Evolutionary conservation across 1,284 basidiomycete species (phyloP).

Genomic region (Pholiota adiposa): DNA sequence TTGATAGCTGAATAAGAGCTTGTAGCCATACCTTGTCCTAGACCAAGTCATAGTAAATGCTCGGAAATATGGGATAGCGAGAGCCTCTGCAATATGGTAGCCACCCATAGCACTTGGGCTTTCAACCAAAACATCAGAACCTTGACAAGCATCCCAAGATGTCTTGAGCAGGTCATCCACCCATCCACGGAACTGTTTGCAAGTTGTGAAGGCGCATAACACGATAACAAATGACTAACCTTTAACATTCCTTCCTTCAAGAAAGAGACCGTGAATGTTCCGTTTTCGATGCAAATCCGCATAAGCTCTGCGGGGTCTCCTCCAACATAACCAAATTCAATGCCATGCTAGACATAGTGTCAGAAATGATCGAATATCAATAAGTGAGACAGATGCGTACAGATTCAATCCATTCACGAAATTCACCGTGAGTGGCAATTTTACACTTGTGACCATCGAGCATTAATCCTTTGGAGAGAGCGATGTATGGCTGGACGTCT

Average conservation of each 20-base stretch:
- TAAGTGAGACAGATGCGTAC: conserved; percentile 49
- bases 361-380: conserved; percentile 13
- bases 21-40: conserved; percentile 60
- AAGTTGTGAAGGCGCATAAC: conserved; percentile 7
- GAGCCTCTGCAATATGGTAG: conserved; percentile 95
- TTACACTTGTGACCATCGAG: conserved; percentile 85
- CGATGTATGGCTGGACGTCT: conserved; percentile 95
- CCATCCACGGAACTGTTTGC: conserved; percentile 91
- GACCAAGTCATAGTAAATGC: conserved; percentile 91
- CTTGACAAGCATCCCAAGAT: conserved; percentile 95
- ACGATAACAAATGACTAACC: conserved; percentile 44
- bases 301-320: conserved; percentile 97
- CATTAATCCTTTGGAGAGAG: conserved; percentile 90
- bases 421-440: conserved; percentile 95
- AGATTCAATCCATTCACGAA: conserved; percentile 93
- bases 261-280: conserved; percentile 95
- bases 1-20: background rate
- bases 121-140: conserved; percentile 92
- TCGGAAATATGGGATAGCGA: conserved; percentile 91
- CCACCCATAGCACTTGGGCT: conserved; percentile 98
- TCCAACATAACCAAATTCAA: conserved; percentile 92
- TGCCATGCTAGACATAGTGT: conserved; percentile 70
- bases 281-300: conserved; percentile 95
- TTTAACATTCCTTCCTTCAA: conserved; percentile 89
- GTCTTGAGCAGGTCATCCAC: conserved; percentile 93